A percentile compares a stretch with the other conserved stretches of the same genome.
Evolutionary conservation across 108 stramenopile genomes (phyloP).

Genomic region (Thalassiosira profunda): DNA sequence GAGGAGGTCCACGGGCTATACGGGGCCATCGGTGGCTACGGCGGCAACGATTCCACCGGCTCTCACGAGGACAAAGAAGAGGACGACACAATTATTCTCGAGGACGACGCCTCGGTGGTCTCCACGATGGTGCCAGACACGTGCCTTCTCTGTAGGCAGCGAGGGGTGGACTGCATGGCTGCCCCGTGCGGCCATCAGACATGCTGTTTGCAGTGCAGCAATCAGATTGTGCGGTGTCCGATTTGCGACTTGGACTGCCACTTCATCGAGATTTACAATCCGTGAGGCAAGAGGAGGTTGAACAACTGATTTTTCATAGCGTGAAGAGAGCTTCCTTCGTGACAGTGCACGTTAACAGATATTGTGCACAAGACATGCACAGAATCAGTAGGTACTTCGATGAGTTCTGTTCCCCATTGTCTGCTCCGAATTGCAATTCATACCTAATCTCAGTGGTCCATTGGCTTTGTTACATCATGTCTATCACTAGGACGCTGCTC

Average conservation of each 20-base stretch:
- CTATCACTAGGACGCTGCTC: no score
- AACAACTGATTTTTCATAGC: neutral
- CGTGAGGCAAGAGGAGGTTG: neutral
- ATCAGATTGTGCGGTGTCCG: constrained; percentile 60
- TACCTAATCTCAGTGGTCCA: no score
- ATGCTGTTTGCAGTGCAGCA: constrained; percentile 68
- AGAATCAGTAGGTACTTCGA: neutral
- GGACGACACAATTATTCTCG: neutral
- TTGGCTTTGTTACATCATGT: no score
- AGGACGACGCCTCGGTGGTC: constrained; percentile 22
- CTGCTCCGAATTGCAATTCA: no score
- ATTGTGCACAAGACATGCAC: neutral
- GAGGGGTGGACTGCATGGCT: constrained; percentile 72
- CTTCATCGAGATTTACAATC: constrained; percentile 18
- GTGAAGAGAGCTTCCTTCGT: neutral
- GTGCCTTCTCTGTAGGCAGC: constrained; percentile 75
- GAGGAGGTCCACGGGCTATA: neutral
- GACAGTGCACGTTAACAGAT: neutral
- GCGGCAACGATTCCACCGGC: neutral
- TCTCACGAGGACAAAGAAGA: constrained; percentile 17
- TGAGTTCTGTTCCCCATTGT: neutral
- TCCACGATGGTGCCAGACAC: constrained; percentile 34
- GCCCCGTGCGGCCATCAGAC: constrained; percentile 88
- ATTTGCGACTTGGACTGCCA: constrained; percentile 61
- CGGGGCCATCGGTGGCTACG: neutral